Percentiles rank a stretch among this genome's conserved stretches.
phyloP scores from a whole-genome alignment of 1,284 basidiomycete genomes.

The Somion occarium region DNA sequence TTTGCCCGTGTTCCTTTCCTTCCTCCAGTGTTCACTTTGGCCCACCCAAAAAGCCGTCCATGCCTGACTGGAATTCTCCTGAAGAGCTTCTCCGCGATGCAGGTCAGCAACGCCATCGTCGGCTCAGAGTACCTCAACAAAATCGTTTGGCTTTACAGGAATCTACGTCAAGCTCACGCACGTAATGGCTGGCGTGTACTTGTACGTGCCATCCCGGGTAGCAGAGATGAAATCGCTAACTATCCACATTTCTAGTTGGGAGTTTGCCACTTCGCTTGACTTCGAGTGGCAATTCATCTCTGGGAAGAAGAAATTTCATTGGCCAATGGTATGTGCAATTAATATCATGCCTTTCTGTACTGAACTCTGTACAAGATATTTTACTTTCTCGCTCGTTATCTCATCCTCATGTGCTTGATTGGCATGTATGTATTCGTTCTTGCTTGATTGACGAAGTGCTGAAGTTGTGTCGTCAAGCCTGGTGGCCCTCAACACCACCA shows the following conservation, averaged over 20 bases:
- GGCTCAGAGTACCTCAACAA: background rate
- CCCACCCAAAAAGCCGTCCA: too few relatives aligned
- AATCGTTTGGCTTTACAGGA: slow-evolving; percentile 28
- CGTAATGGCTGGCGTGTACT: slow-evolving; percentile 59
- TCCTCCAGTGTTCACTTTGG: too few relatives aligned
- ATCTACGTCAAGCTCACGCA: slow-evolving; percentile 67
- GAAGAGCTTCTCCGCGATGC: slow-evolving; percentile 46
- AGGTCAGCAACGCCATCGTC: slow-evolving; percentile 31
- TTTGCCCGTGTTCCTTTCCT: too few relatives aligned
- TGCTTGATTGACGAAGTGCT: background rate
- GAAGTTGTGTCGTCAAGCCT: slow-evolving; percentile 30
- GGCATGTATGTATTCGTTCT: slow-evolving; percentile 48
- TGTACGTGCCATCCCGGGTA: slow-evolving; percentile 44
- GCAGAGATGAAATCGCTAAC: too few relatives aligned
- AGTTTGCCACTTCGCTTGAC: slow-evolving; percentile 51
- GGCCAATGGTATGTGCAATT: slow-evolving; percentile 29
- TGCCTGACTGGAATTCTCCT: slow-evolving; percentile 56
- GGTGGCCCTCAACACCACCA: slow-evolving; percentile 52
- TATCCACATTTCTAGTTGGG: too few relatives aligned
- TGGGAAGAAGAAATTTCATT: slow-evolving; percentile 51
- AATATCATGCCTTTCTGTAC: background rate
- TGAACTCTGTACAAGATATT: slow-evolving; percentile 42
- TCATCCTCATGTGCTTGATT: slow-evolving; percentile 56
- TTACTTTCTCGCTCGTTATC: slow-evolving; percentile 70
- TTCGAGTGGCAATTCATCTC: slow-evolving; percentile 67